Base-by-base conservation (phyloP, 2,329 filamentous ascomycete genomes). In the Arachnopeziza araneosa region DNA sequence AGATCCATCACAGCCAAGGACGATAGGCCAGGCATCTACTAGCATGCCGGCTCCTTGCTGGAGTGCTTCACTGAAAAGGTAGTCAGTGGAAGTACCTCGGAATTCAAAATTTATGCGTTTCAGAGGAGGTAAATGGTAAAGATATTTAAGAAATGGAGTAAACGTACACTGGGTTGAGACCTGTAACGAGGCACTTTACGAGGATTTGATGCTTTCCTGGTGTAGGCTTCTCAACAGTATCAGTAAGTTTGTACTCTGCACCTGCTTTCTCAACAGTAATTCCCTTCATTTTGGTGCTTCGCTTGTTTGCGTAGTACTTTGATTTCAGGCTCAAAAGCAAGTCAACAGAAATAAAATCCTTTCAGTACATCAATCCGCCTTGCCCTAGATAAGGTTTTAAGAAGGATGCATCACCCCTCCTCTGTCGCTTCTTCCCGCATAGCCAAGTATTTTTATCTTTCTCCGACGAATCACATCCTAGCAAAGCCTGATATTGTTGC, bases 1-100 rank as follows among this genome's bases (percentile, higher is more conserved):
- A 1, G 68, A 69, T 10, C 69, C 73, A 52, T 77, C 75, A 52
- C 73, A 75, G 17, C 75, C 75, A 0, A 76, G 63, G 17, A 77
- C 68, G 1, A 73, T 73, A 0, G 75, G 75, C 68, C 70, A 75
- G 6, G 66, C 63, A 0, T 56, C 64, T 10, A 76, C 61, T 2
- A 77, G 65, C 0, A 71, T 48, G 10, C 75, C 75, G 0, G 67
- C 68, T 2, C 68, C 61, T 50, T 72, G 71, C 66, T 76, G 75
- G 51, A 75, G 66, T 0, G 63, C 60, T 10, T 77, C 75, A 2
- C 68, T 70, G 48, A 3, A 10, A 52, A 4, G 21, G 9, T 44
- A 51, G 10, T 23, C 2, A 21, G 9, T 44, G 23, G 23, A 44
- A 14, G 12, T 17, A 44, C 17, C 17, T 44, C 5, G 17, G 17